Evolutionary conservation across 345 rosid species (phyloP), one percentile per base, ranked within the genome.

Genomic region (Aegle marmelos): DNA sequence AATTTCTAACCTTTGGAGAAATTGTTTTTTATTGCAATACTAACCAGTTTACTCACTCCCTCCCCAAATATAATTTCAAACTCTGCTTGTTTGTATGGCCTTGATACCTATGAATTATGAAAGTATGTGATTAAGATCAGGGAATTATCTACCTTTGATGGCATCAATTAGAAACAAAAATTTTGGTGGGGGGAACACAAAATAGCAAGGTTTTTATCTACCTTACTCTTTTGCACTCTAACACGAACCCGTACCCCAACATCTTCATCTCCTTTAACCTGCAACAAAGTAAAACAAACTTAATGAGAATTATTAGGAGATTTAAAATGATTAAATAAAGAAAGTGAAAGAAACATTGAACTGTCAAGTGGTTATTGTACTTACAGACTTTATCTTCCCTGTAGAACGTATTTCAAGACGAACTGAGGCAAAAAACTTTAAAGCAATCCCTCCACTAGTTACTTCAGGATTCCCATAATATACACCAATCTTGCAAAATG

Each of bases 391-490:
- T 73, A 95, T 90, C 96, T 95, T 95, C 89, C 99, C 99, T 30
- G 91, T 90, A 53, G 97, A 5, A 71, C 99, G 98, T 79, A 92
- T 93, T 84, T 95, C 99, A 60, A 95, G 90, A 64, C 97, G 93
- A 82, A 95, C 97, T 9, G 99, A 95, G 16, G 99, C 97, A 27
- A 93, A 95, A 81, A 95, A 95, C 86, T 95, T 95, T 54, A 95
- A 84, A 2, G 99, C 98, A 79, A 95, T 90, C 77, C 98, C 99
- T 79, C 99, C 99, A 76, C 98, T 95, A 54, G 98, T 93, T 80
- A 95, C 98, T 86, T 95, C 98, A 75, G 99, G 99, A 85, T 95
- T 95, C 61, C 99, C 99, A 48, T 95, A 95, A 85, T 91, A 92
- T 57, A 93, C 99, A 81, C 99, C 99, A 86, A 95, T 95, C 98